phyloP scores from a whole-genome alignment of 2,329 filamentous ascomycete species.

The Erysiphe pisi region DNA sequence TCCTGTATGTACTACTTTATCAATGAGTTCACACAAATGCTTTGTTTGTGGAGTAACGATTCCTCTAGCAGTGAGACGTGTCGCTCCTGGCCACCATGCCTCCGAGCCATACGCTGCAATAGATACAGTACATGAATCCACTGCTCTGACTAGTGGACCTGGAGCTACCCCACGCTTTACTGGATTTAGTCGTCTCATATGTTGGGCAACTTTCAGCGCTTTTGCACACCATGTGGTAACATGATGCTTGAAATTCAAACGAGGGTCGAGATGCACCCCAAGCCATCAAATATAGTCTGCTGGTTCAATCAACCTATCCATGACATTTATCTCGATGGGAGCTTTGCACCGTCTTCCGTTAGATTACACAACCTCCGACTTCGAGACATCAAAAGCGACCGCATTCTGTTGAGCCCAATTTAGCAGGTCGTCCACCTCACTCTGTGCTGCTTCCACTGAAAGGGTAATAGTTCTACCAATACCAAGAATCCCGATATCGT shows the following conservation, averaged over 20 bases:
- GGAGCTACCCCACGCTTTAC: neutral
- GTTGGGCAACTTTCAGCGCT: neutral
- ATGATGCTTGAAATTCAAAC: constrained; percentile 5
- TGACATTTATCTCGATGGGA: neutral
- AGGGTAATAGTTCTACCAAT: no score
- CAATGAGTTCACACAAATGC: neutral
- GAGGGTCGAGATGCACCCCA: neutral
- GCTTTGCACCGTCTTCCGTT: neutral
- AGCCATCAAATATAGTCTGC: neutral
- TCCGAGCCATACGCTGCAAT: neutral
- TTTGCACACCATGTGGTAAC: constrained; percentile 3
- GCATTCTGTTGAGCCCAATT: neutral
- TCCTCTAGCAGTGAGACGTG: neutral
- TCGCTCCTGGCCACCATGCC: constrained; percentile 11
- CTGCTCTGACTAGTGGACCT: neutral
- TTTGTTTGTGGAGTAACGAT: neutral
- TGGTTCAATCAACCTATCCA: neutral
- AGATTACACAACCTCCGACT: constrained; percentile 22
- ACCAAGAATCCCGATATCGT: no score
- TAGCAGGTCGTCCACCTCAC: neutral
- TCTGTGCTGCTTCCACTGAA: no score
- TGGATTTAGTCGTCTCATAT: constrained; percentile 7
- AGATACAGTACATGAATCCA: neutral
- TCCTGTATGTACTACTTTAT: neutral
- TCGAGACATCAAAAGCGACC: neutral